Base-by-base conservation (phyloP, 2,329 filamentous ascomycete genomes). In the Bipolaris gigantea region DNA sequence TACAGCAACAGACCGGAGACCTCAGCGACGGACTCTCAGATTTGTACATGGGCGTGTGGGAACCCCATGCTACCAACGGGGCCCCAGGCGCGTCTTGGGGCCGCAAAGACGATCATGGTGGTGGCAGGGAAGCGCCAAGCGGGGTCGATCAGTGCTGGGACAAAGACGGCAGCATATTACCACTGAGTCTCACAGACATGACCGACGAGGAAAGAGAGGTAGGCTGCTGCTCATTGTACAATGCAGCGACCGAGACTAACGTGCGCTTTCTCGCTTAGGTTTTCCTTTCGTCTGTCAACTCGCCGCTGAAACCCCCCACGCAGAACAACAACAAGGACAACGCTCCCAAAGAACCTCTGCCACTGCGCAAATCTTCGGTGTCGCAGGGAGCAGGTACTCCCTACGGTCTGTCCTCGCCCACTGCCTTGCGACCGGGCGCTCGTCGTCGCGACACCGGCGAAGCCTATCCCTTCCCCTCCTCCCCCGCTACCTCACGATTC, bases 101-200 rank as follows among this genome's bases (percentile, higher is more conserved):
- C 47, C 91, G 92, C 73, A 82, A 81, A 63, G 83, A 84, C 54
- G 92, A 97, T 61, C 83, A 76, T 44, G 66, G 83, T 55, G 88
- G 91, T 70, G 85, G 89, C 59, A 80, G 91, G 71, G 85, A 89
- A 59, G 80, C 83, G 59, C 86, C 86, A 54, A 85, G 89, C 67
- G 92, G 93, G 40, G 90, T 92, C n/a, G 91, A 94, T 59, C 85
- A 93, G 38, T 97, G 92, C 74, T 99, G 93, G 94, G 90, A 96
- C 69, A 77, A 83, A 54, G 82, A 83, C 55, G 91, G 89, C 21
- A 82, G 83, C 48, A 81, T 85, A 40, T 82, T 84, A 60, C 91
- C 92, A 6, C 79, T 97, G 60, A 86, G 85, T 27, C 73, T 96
- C 60, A 81, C 85, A 57, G 86, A 89, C 39, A 85, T 96, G 84